Base-by-base conservation (phyloP, 176 grass and related monocot genomes). In the Pontederia paniculata region DNA sequence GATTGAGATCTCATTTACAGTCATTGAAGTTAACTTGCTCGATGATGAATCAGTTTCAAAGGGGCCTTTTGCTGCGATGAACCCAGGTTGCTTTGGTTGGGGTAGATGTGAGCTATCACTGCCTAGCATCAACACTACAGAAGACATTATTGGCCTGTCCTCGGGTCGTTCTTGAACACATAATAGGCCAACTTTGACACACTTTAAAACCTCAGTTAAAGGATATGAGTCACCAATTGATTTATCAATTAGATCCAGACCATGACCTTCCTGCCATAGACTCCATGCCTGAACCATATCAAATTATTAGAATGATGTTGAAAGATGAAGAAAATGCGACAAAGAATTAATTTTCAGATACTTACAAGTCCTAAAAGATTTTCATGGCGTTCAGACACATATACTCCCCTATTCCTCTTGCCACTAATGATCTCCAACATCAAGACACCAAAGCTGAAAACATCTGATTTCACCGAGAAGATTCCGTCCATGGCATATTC, bases 401-500 rank as follows among this genome's bases (percentile, higher is more conserved):
- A 62, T 20, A 45, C 45, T 62, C 16, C 58, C 45, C 58, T 62
- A 11, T 62, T 62, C 58, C 45, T 62, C 37, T 45, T 62, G 37
- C 58, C 58, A 45, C 58, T 62, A 13, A 62, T 45, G 42, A 62
- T 62, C 20, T 62, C 58, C 17, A 62, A 42, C 1, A 62, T 12
- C 19, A 62, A 45, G 42, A 62, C 58, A 45, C 58, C 58, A 0
- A 45, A 45, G 41, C 58, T 62, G 7, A 62, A 62, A 10, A 62
- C 58, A 62, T 45, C 58, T 9, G 58, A 62, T 44, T 62, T 62
- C 37, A 62, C 58, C 9, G 41, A 62, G 17, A 62, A 62, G 14
- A 62, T 46, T 10, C 58, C 58, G 21, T 62, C 58, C 58, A 62
- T 62, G 14, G 58, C 58, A 46, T 62, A 62, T 12, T 61, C 58